Conservation (phyloP, 2,329 filamentous ascomycete species). For the Paraphoma chrysanthemicola region DNA sequence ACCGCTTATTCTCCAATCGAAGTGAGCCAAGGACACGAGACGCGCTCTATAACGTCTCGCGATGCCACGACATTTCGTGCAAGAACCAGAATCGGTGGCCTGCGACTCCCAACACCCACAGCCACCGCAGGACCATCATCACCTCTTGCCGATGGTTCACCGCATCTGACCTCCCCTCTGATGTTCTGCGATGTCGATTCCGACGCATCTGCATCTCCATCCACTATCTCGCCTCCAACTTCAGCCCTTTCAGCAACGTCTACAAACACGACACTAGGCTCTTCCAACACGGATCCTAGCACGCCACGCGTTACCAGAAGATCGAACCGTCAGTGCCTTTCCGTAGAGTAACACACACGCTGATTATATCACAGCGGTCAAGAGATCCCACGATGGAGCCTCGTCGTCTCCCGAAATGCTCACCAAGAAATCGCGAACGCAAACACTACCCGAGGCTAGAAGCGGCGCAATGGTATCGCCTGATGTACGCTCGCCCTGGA, state of each 20-base stretch:
- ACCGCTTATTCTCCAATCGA: no score
- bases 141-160: background rate
- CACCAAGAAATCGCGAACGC: constrained; percentile 19
- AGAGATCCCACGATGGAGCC: constrained; percentile 10
- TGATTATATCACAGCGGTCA: constrained; percentile 9
- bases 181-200: constrained; percentile 26
- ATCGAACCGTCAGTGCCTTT: no score
- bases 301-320: background rate
- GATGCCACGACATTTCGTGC: background rate
- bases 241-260: constrained; percentile 18
- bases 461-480: background rate
- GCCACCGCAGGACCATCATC: no score
- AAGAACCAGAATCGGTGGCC: background rate
- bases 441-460: constrained; percentile 5
- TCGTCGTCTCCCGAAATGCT: constrained; percentile 2
- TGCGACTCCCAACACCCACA: background rate
- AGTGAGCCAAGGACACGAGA: background rate
- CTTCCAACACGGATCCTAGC: background rate
- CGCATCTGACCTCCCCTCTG: constrained; percentile 13
- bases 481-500: background rate
- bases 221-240: constrained; percentile 19
- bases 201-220: constrained; percentile 18
- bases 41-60: background rate
- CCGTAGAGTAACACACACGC: background rate
- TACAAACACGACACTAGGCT: constrained; percentile 5